Conservation (phyloP, 495 filamentous ascomycete genomes). For the Penicillium roqueforti region DNA sequence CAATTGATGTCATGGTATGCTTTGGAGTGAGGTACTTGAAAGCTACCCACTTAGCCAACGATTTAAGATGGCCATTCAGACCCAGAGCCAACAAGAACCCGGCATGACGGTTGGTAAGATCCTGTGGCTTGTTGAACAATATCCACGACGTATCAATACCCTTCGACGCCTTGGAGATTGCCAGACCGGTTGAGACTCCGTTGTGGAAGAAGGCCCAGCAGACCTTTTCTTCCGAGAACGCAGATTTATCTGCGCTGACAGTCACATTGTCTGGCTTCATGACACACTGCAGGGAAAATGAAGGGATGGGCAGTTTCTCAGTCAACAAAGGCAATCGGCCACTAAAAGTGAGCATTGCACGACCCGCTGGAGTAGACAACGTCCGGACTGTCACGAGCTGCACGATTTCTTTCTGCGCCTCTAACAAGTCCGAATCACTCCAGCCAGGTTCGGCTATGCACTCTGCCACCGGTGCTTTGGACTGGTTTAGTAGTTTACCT, state of each 20-base stretch:
- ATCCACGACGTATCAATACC: constrained; percentile 99
- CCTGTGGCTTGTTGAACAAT: constrained; percentile 91
- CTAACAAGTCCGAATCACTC: constrained; percentile 81
- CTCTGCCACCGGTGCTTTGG: constrained; percentile 68
- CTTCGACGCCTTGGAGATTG: constrained; percentile 82
- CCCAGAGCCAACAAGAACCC: constrained; percentile 89
- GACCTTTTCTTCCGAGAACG: constrained; percentile 90
- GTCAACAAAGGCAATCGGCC: constrained; percentile 80
- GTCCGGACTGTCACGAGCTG: constrained; percentile 81
- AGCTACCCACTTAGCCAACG: constrained; percentile 93
- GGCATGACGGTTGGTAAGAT: constrained; percentile 89
- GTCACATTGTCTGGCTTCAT: constrained; percentile 90
- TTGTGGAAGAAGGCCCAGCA: constrained; percentile 98
- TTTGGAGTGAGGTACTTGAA: constrained; percentile 99
- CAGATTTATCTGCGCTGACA: constrained; percentile 75
- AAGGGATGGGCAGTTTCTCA: constrained; percentile 79
- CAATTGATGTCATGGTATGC: constrained; percentile 98
- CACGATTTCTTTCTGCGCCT: constrained; percentile 86
- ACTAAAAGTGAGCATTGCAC: constrained; percentile 79
- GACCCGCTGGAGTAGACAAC: constrained; percentile 77
- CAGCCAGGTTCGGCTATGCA: constrained; percentile 71
- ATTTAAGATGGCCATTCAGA: constrained; percentile 92
- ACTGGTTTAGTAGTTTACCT: constrained; percentile 69
- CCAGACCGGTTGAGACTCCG: constrained; percentile 83
- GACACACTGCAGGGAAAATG: constrained; percentile 81